phyloP scores from a whole-genome alignment of 176 grass and related monocot genomes.

The sorghum (Sorghum bicolor) region DNA sequence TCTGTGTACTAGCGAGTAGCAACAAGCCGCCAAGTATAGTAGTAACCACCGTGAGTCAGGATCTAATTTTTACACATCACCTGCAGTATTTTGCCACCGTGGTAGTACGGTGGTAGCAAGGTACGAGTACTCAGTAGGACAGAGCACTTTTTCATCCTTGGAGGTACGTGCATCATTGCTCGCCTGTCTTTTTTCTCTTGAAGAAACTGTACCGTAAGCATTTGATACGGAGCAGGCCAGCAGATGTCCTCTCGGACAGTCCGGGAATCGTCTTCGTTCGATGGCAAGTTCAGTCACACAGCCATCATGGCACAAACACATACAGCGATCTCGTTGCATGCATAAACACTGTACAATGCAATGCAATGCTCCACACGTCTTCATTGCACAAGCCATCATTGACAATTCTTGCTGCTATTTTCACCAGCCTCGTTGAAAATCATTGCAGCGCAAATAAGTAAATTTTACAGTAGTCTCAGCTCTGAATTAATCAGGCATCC shows the following conservation, averaged over 20 bases:
- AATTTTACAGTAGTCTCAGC: not conserved
- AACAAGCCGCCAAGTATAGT: not conserved
- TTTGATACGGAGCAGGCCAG: slow-evolving; percentile 24
- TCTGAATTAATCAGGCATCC: not conserved
- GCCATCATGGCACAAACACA: not conserved
- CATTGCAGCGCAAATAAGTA: not conserved
- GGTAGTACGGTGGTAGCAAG: too few relatives aligned
- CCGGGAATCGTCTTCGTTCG: not conserved
- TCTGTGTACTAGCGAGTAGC: not conserved
- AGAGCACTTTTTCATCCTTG: slow-evolving; percentile 20
- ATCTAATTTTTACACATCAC: not conserved
- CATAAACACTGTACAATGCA: not conserved
- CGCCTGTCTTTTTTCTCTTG: slow-evolving; percentile 8
- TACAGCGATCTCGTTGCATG: not conserved
- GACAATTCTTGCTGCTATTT: not conserved
- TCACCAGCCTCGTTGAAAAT: not conserved
- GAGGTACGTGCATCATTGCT: slow-evolving; percentile 28
- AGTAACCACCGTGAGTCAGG: not conserved
- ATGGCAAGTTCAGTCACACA: not conserved
- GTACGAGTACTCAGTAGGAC: not conserved
- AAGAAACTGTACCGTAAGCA: slow-evolving; percentile 27
- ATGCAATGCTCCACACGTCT: not conserved
- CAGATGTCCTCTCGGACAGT: not conserved
- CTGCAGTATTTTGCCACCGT: not conserved
- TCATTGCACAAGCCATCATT: not conserved